Percentiles rank a stretch among this genome's conserved stretches.
Conservation (phyloP, 169 alveolate species). For the Eimeria acervulina region DNA sequence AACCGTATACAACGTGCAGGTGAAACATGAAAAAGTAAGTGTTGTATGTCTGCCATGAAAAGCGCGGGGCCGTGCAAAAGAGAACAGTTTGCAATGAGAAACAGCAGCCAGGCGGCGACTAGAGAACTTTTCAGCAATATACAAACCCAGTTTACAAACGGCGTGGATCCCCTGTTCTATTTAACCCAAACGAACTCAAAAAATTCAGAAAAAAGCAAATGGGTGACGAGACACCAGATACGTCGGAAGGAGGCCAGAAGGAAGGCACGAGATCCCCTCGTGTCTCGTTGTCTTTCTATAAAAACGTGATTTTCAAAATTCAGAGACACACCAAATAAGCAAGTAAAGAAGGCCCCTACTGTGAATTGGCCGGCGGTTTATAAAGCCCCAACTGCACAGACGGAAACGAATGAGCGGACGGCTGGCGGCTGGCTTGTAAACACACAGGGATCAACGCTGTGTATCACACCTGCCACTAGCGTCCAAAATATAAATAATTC, state of each 20-base stretch:
- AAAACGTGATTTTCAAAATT: not conserved
- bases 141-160: not conserved
- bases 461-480: not conserved
- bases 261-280: not conserved
- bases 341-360: not conserved
- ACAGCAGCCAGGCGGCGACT: not conserved
- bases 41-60: not conserved
- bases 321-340: not conserved
- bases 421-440: not conserved
- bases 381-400: conserved; percentile 6
- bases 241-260: not conserved
- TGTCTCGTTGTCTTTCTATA: not conserved
- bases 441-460: not conserved
- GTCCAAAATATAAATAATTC: not conserved
- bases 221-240: not conserved
- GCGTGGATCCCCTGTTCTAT: not conserved
- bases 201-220: not conserved
- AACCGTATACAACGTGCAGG: not conserved
- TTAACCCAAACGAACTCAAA: not conserved
- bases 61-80: not conserved
- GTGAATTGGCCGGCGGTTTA: not conserved
- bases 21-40: not conserved
- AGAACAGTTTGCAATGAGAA: not conserved
- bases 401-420: not conserved
- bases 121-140: not conserved